A percentile compares a stretch with the other conserved stretches of the same genome.
These are phyloP conservation scores for Pseudomassariella vexata DNA, from an alignment of 2,329 filamentous ascomycete genomes.

Conservation along the genomic window DNA sequence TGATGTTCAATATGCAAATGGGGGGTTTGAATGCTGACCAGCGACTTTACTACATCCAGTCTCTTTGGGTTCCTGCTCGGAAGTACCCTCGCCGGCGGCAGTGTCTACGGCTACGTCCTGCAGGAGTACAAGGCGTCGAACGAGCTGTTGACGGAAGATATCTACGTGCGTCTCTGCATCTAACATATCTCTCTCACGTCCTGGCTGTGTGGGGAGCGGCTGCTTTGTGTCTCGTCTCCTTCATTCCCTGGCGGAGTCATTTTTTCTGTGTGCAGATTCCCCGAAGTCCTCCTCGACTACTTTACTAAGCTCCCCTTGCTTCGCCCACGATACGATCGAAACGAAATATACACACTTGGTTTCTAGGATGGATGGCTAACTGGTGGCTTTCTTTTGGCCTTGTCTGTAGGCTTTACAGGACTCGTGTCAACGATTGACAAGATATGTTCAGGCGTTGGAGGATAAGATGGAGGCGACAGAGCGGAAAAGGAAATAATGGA, in stretches of 20 bases:
- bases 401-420: slow-evolving; percentile 78
- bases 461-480: slow-evolving; percentile 65
- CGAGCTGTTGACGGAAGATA: slow-evolving; percentile 89
- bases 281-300: not conserved
- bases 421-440: slow-evolving; percentile 79
- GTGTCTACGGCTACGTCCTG: slow-evolving; percentile 87
- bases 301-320: too few relatives aligned
- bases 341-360: too few relatives aligned
- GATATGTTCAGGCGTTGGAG: slow-evolving; percentile 77
- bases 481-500: slow-evolving; percentile 58
- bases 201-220: too few relatives aligned
- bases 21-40: too few relatives aligned
- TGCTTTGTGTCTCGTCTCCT: slow-evolving; percentile 2
- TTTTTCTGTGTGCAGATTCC: slow-evolving; percentile 4
- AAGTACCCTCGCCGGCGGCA: slow-evolving; percentile 69
- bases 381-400: too few relatives aligned
- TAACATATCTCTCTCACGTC: slow-evolving; percentile 22
- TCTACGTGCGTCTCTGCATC: slow-evolving; percentile 69
- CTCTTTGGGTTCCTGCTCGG: slow-evolving; percentile 90
- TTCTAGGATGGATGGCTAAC: too few relatives aligned
- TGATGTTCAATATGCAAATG: not conserved
- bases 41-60: too few relatives aligned
- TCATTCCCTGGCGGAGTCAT: not conserved
- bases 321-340: slow-evolving; percentile 9
- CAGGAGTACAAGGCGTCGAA: slow-evolving; percentile 93